Evolutionary conservation across 306 rosid species (phyloP).

Genomic region (Vachellia collinsii): DNA sequence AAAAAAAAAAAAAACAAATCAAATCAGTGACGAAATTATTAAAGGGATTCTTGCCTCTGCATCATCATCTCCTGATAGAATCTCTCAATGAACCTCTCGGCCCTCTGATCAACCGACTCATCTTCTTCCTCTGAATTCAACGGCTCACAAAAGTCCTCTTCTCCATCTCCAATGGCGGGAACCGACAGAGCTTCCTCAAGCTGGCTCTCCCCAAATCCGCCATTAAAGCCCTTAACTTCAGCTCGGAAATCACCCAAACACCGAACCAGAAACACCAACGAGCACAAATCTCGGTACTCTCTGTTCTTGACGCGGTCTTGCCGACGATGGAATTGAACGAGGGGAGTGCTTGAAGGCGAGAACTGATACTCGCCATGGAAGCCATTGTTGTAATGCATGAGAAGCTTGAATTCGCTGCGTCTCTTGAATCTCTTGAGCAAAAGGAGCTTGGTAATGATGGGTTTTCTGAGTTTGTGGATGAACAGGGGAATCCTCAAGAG

Average conservation of each 20-base stretch:
- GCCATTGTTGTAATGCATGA: constrained; percentile 46
- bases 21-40: not conserved
- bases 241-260: constrained; percentile 48
- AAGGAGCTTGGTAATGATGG: constrained; percentile 46
- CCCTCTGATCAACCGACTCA: constrained; percentile 67
- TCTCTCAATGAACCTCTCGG: constrained; percentile 68
- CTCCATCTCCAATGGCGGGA: constrained; percentile 29
- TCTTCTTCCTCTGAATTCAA: constrained; percentile 48
- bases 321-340: constrained; percentile 38
- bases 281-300: constrained; percentile 32
- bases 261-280: constrained; percentile 50
- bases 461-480: constrained; percentile 45
- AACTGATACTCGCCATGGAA: constrained; percentile 48
- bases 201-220: constrained; percentile 22
- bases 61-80: constrained; percentile 66
- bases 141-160: constrained; percentile 38
- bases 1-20: not conserved
- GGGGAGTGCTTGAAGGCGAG: constrained; percentile 61
- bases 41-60: constrained; percentile 55
- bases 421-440: constrained; percentile 42
- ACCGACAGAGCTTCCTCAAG: constrained; percentile 46
- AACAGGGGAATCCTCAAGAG: constrained; percentile 36
- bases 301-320: constrained; percentile 13
- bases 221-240: constrained; percentile 29
- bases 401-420: constrained; percentile 42